These are phyloP conservation scores for Euphorbia neoarborescens DNA, from an alignment of 441 rosid genomes.

Conservation along the genomic window DNA sequence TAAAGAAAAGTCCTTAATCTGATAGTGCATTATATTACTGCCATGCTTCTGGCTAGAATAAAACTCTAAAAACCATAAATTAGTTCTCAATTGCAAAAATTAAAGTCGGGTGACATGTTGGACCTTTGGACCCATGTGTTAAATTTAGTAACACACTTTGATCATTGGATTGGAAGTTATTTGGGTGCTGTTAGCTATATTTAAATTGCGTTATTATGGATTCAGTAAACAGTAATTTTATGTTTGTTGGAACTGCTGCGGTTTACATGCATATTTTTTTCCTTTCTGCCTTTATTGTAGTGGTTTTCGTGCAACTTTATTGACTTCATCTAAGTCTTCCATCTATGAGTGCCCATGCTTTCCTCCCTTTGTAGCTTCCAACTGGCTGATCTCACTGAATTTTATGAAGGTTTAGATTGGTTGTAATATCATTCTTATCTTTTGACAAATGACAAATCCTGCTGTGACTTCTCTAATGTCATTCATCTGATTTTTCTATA, in stretches of 20 bases:
- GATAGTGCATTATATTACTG: neutral
- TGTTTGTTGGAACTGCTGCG: neutral
- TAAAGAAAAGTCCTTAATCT: neutral
- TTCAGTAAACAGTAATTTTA: neutral
- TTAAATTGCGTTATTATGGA: neutral
- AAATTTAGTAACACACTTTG: neutral
- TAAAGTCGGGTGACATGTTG: neutral
- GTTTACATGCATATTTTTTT: neutral
- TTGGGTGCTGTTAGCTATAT: neutral
- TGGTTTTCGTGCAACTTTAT: neutral
- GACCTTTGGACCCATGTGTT: neutral
- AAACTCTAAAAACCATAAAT: neutral
- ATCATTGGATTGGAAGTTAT: neutral
- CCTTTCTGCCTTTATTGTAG: neutral
- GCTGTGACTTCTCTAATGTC: constrained; percentile 1
- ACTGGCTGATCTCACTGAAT: neutral
- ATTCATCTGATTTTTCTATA: neutral
- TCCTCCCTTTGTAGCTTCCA: neutral
- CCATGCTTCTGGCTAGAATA: neutral
- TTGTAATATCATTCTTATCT: neutral
- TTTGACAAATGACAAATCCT: neutral
- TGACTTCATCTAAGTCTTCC: neutral
- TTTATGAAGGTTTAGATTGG: neutral
- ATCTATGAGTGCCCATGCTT: neutral
- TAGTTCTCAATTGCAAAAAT: too few species aligned